Evolutionary conservation across 1,284 basidiomycete genomes (phyloP).

Genomic region (Tilletia walkeri): DNA sequence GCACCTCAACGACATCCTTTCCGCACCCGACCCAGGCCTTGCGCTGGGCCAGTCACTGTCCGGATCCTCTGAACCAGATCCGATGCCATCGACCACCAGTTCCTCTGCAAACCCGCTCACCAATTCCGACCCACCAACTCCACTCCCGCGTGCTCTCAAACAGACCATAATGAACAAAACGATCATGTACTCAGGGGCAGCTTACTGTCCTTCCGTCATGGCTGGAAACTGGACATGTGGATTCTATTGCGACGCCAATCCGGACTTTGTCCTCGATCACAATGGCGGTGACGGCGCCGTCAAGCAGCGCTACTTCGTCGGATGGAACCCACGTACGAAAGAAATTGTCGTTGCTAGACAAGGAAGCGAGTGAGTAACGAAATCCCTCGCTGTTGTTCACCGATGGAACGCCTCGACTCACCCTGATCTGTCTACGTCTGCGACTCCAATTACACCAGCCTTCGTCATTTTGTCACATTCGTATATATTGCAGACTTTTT

Average conservation of each 20-base stretch:
- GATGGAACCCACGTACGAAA: conserved; percentile 6
- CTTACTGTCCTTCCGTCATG: conserved; percentile 5
- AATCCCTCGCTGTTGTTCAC: neutral
- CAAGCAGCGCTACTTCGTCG: conserved; percentile 3
- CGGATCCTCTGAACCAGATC: neutral
- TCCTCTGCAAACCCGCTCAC: neutral
- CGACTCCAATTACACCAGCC: neutral
- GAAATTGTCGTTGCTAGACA: conserved; percentile 8
- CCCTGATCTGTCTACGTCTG: neutral
- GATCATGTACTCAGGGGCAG: neutral
- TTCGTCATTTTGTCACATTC: neutral
- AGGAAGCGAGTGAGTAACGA: neutral
- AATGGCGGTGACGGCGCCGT: neutral
- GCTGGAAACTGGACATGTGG: conserved; percentile 10
- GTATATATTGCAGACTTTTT: neutral
- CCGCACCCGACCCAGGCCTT: no score
- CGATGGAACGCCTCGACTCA: neutral
- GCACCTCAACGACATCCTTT: no score
- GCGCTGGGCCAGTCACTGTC: neutral
- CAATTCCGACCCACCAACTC: neutral
- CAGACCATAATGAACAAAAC: neutral
- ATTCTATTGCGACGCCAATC: conserved; percentile 2
- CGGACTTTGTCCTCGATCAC: neutral
- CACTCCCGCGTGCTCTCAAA: neutral
- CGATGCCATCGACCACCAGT: neutral